Percentiles rank a stretch among this genome's conserved stretches.
Conservation (phyloP, 306 rosid species). For the Sphenostylis stenocarpa region DNA sequence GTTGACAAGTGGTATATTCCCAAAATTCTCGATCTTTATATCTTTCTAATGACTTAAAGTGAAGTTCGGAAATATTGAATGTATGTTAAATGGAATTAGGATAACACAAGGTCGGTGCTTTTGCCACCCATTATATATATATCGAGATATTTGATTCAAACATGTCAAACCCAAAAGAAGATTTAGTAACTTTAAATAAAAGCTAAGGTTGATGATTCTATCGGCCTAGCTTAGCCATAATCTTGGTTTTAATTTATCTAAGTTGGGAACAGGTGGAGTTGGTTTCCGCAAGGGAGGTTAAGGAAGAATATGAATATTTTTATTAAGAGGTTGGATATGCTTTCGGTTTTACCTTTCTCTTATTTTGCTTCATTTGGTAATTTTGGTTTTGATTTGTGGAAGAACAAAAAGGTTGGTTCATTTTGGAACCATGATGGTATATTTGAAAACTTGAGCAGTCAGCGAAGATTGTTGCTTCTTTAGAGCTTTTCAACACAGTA, state of each 20-base stretch:
- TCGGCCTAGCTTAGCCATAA: slow-evolving; percentile 21
- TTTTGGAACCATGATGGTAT: slow-evolving; percentile 34
- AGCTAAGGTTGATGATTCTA: slow-evolving; percentile 37
- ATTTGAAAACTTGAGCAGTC: slow-evolving; percentile 49
- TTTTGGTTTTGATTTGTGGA: slow-evolving; percentile 37
- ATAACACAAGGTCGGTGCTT: slow-evolving; percentile 39
- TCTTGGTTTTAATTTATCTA: slow-evolving; percentile 26
- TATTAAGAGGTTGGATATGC: slow-evolving; percentile 18
- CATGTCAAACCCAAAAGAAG: slow-evolving; percentile 49
- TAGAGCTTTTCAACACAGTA: slow-evolving; percentile 45
- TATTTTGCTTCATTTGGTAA: slow-evolving; percentile 20
- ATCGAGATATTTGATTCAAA: slow-evolving; percentile 20
- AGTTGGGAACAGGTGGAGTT: slow-evolving; percentile 42
- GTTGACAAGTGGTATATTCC: slow-evolving; percentile 34
- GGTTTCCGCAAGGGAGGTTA: slow-evolving; percentile 32
- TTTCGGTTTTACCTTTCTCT: slow-evolving; percentile 17
- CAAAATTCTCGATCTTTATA: slow-evolving; percentile 32
- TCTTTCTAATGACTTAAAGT: slow-evolving; percentile 40
- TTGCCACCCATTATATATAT: slow-evolving; percentile 32
- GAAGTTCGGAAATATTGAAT: slow-evolving; percentile 17
- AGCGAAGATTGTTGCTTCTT: slow-evolving; percentile 36
- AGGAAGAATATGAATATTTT: slow-evolving; percentile 15
- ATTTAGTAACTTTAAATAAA: slow-evolving; percentile 31
- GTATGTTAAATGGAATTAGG: not conserved
- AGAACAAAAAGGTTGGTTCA: slow-evolving; percentile 19